These are phyloP conservation scores for Butyriboletus appendiculatus DNA, from an alignment of 1,284 basidiomycete genomes.

Conservation along the genomic window DNA sequence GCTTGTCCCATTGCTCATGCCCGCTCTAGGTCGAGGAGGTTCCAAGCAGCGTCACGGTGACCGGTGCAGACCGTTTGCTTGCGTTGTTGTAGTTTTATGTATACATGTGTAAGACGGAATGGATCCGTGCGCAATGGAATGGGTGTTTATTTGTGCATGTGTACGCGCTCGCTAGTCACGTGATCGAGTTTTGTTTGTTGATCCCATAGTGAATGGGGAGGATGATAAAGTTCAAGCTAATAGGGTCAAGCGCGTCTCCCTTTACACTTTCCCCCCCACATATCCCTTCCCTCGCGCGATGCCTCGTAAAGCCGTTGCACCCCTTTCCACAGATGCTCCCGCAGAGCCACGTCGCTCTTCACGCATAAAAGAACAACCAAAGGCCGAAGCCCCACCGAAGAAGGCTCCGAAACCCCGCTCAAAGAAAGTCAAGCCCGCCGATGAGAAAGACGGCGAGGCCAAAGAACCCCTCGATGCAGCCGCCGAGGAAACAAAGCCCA, in stretches of 20 bases:
- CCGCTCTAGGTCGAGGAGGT: constrained; percentile 45
- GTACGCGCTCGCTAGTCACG: constrained; percentile 31
- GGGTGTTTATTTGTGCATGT: constrained; percentile 28
- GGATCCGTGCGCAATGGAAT: constrained; percentile 16
- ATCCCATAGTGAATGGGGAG: constrained; percentile 17
- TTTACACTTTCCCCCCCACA: constrained; percentile 8
- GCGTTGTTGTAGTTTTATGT: constrained; percentile 42
- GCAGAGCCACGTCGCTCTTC: constrained; percentile 60
- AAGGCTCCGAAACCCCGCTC: constrained; percentile 63
- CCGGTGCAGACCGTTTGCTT: constrained; percentile 68
- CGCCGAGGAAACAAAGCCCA: constrained; percentile 45
- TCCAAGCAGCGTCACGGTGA: constrained; percentile 55
- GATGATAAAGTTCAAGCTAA: constrained; percentile 35
- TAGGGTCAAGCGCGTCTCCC: constrained; percentile 35
- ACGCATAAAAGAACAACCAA: constrained; percentile 72
- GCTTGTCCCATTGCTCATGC: background rate
- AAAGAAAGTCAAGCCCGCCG: constrained; percentile 45
- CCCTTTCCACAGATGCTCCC: constrained; percentile 33
- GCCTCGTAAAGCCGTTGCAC: constrained; percentile 66
- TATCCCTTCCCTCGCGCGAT: constrained; percentile 37
- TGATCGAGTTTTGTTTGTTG: constrained; percentile 39
- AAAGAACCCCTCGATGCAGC: constrained; percentile 37
- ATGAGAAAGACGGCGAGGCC: constrained; percentile 39
- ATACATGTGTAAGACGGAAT: background rate
- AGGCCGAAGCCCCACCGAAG: constrained; percentile 49